Evolutionary conservation across 108 stramenopile species (phyloP), one percentile per base, ranked within the genome.

Genomic region (Thalassiosira profunda): DNA sequence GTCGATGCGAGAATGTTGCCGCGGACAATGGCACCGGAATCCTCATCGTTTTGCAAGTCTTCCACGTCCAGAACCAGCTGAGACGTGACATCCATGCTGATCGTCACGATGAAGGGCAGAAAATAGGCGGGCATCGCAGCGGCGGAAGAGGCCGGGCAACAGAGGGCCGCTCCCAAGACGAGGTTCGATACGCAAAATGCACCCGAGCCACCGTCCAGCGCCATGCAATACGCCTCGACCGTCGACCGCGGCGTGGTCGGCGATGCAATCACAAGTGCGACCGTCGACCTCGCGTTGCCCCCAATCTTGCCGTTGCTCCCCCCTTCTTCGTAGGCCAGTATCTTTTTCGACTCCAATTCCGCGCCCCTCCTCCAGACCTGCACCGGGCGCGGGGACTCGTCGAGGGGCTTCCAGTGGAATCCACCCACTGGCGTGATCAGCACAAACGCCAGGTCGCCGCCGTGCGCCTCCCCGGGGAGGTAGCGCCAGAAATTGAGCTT

Each of bases 401-500:
- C 91, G 18, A 95, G 56, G 2, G 94, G 90, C 85, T 84, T 91
- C 94, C 91, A 92, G 58, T 92, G 89, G 63, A 95, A 95, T 15
- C 91, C 94, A 8, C 91, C 94, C 24, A 95, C 84, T 2, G 94
- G 94, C 11, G 94, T 95, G 20, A 95, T 86, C 24, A 95, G 71
- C 80, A 91, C 79, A 70, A 90, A 95, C 24, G 84, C 84, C 14
- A 95, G 74, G 10, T 86, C 83, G 49, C 83, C 76, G 20, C 90
- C 90, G 40, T 88, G 85, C 2, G 87, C 88, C 52, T 93, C 89
- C 8, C 88, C 88, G 29, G 94, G 94, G 29, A 95, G 75, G 38
- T 86, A 95, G 17, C 94, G 74, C 94, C 94, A 95, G 45, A 79
- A 95, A 65, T 95, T 95, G n/a, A 95, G 78, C 53, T 95, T 95